phyloP scores from a whole-genome alignment of 169 alveolate species.

The Cystoisospora suis region DNA sequence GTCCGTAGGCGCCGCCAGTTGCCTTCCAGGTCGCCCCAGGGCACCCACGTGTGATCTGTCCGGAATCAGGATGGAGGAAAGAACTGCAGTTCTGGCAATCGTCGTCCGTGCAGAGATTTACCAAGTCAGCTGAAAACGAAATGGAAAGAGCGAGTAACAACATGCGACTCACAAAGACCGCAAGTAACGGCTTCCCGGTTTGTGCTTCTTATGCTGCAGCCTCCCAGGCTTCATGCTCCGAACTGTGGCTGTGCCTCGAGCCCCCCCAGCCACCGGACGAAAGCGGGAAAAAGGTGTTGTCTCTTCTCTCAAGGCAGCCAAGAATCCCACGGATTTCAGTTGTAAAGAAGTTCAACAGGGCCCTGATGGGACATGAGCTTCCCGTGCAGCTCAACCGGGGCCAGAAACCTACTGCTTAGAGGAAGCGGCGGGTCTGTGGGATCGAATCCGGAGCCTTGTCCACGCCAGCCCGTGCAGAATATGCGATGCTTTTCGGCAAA shows the following conservation, averaged over 20 bases:
- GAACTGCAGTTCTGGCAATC: constrained; percentile 18
- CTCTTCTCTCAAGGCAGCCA: too few species aligned
- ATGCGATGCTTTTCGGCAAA: constrained; percentile 5
- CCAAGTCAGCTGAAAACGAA: background rate
- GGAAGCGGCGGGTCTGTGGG: constrained; percentile 21
- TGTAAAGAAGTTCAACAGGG: too few species aligned
- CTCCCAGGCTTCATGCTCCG: too few species aligned
- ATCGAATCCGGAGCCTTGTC: constrained; percentile 17
- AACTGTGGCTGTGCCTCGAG: too few species aligned
- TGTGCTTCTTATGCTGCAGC: too few species aligned
- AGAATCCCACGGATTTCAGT: too few species aligned
- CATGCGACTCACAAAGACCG: too few species aligned
- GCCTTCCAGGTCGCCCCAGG: background rate
- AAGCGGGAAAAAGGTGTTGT: too few species aligned
- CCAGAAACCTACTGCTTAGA: constrained; percentile 4
- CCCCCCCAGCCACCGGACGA: too few species aligned
- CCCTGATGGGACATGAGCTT: too few species aligned
- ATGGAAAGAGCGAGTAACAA: background rate
- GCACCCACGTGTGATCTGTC: constrained; percentile 16
- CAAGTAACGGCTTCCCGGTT: too few species aligned
- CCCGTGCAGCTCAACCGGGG: too few species aligned
- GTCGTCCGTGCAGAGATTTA: background rate
- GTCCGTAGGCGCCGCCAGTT: constrained; percentile 3
- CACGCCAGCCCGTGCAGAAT: constrained; percentile 26
- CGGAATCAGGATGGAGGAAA: background rate